phyloP scores from a whole-genome alignment of 495 filamentous ascomycete genomes.

The Rusavskia elegans region DNA sequence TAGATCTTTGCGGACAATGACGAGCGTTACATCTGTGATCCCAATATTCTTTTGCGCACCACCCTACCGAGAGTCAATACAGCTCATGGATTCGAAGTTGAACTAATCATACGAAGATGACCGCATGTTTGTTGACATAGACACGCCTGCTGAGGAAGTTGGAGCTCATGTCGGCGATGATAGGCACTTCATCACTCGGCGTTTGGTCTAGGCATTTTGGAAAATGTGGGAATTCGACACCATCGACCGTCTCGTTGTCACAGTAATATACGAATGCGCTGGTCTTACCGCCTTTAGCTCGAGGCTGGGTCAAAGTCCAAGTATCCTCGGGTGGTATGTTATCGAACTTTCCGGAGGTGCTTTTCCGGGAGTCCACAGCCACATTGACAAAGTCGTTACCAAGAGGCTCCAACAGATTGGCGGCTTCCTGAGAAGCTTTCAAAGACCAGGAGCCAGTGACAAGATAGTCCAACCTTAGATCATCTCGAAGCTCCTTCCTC shows the following conservation, averaged over 20 bases:
- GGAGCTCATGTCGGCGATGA: constrained; percentile 75
- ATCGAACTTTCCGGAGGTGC: constrained; percentile 75
- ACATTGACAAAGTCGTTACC: constrained; percentile 55
- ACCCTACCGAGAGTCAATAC: constrained; percentile 17
- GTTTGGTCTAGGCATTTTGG: constrained; percentile 42
- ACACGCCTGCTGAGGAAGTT: constrained; percentile 54
- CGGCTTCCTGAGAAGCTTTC: constrained; percentile 80
- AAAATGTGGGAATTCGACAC: constrained; percentile 79
- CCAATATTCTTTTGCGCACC: constrained; percentile 84
- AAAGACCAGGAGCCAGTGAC: constrained; percentile 88
- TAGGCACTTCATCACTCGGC: constrained; percentile 42
- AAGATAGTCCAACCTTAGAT: constrained; percentile 72
- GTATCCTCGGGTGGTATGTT: constrained; percentile 57
- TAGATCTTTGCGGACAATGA: constrained; percentile 62
- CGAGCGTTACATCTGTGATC: constrained; percentile 67
- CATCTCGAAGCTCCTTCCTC: constrained; percentile 42
- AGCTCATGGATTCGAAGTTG: constrained; percentile 13
- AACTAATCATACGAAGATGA: constrained; percentile 43
- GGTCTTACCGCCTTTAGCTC: constrained; percentile 27
- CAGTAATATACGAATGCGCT: constrained; percentile 80
- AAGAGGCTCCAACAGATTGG: constrained; percentile 48
- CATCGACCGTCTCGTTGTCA: constrained; percentile 90
- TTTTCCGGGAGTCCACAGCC: constrained; percentile 50
- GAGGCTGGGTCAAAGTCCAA: constrained; percentile 60
- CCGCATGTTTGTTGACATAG: constrained; percentile 52